Percentiles rank a stretch among this genome's conserved stretches.
These are phyloP conservation scores for Cladosporium cucumerinum DNA, from an alignment of 2,329 filamentous ascomycete species.

Conservation along the genomic window DNA sequence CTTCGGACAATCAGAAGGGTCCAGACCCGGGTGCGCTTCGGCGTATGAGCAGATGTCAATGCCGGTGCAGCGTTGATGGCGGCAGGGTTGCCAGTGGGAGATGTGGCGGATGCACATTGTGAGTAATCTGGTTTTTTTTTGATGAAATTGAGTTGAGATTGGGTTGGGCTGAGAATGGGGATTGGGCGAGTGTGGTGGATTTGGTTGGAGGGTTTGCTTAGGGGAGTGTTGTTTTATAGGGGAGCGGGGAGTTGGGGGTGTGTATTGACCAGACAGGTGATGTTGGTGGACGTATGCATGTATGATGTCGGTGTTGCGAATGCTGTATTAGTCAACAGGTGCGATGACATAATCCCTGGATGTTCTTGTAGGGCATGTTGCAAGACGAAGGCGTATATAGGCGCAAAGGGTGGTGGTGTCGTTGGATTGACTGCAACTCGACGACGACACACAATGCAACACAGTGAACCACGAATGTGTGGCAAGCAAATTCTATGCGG, in stretches of 20 bases:
- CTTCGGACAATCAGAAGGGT: neutral
- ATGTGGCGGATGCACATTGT: constrained; percentile 4
- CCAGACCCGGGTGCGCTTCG: neutral
- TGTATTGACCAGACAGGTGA: neutral
- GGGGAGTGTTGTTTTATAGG: neutral
- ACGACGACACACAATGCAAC: neutral
- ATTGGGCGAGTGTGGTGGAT: no score
- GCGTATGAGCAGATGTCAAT: neutral
- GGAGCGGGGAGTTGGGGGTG: neutral
- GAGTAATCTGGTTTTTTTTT: neutral
- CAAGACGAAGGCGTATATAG: neutral
- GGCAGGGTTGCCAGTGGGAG: constrained; percentile 5
- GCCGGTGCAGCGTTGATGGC: constrained; percentile 7
- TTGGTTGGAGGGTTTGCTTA: neutral
- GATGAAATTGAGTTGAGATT: neutral
- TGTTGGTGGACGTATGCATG: neutral
- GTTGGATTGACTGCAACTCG: neutral
- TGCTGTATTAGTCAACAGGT: neutral
- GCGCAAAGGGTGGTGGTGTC: neutral
- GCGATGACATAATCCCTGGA: neutral
- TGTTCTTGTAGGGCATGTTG: neutral
- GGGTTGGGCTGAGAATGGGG: neutral
- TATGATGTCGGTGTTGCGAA: neutral
- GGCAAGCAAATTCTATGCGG: neutral
- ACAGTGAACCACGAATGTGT: neutral